Base-by-base conservation (phyloP, 208 protist species). In the Leishmania tarentolae region DNA sequence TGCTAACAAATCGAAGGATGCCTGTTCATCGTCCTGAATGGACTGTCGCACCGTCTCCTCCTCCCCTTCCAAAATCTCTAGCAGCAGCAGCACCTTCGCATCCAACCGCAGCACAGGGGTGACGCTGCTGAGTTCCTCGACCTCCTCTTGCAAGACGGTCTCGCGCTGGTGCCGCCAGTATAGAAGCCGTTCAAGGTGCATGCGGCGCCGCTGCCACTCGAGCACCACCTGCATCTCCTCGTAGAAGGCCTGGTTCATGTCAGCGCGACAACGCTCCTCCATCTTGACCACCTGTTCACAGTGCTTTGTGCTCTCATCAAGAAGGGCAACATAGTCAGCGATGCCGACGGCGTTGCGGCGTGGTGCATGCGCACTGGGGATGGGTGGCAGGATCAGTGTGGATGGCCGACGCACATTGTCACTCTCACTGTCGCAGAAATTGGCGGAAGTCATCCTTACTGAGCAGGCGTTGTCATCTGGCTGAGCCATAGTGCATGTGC, bases 161-260 rank as follows among this genome's bases (percentile, higher is more conserved):
- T 88, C 69, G 19, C 90, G 87, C 78, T 94, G 85, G 1, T 83
- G 75, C 40, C 91, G 82, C 94, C 94, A 97, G 84, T 94, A 95
- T 4, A 92, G 42, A 21, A 97, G 86, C 3, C 94, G 88, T 79
- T 96, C 86, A 13, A 97, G 82, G 75, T 97, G 94, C 87, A 95
- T 90, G 37, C 88, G 86, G 66, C 90, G 93, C 46, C 89, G 87
- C 83, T 91, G 80, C 90, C 90, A 93, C 57, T 87, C 87, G 53
- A 74, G 80, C 72, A 95, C 76, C 50, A 87, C 75, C 72, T 84
- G 82, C 35, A 83, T 65, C 66, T 95, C 87, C 76, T 90, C 86
- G 21, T 85, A 76, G 63, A 80, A 85, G 5, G 85, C 66, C 50
- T 73, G 52, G 52, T 84, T 71, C 42, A 97, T 79, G 52, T 82